Evolutionary conservation across 179 eudicot species (phyloP).

Genomic region (Silene coronaria): DNA sequence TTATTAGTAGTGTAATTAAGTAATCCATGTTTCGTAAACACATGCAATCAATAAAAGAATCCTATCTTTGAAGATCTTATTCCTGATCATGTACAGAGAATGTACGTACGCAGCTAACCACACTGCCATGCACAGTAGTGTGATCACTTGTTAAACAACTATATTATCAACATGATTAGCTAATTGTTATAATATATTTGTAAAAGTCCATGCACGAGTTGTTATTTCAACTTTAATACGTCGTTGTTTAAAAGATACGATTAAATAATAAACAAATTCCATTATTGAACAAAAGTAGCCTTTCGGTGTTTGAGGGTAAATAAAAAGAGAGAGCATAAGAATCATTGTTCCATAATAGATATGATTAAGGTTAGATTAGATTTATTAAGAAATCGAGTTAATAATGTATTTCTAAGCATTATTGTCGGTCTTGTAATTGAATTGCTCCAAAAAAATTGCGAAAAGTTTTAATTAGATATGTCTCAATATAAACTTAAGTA

Average conservation of each 20-base stretch:
- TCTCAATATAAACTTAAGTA: too few species aligned
- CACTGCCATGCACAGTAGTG: conserved; percentile 1
- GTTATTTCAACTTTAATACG: conserved; percentile 24
- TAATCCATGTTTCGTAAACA: neutral
- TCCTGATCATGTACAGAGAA: neutral
- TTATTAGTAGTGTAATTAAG: neutral
- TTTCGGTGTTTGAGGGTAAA: conserved; percentile 6
- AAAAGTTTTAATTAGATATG: too few species aligned
- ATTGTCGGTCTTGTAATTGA: too few species aligned
- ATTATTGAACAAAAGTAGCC: conserved; percentile 19
- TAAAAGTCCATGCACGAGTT: conserved; percentile 27
- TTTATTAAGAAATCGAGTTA: neutral
- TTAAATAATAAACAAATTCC: conserved; percentile 5
- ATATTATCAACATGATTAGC: neutral
- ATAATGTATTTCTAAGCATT: too few species aligned
- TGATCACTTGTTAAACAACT: conserved; percentile 19
- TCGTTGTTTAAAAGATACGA: conserved; percentile 19
- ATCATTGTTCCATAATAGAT: conserved; percentile 17
- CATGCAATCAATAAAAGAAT: neutral
- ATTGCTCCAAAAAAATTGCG: too few species aligned
- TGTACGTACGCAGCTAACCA: neutral
- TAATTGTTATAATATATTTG: neutral
- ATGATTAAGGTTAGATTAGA: neutral
- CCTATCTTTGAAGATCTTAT: conserved; percentile 2
- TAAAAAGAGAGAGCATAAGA: conserved; percentile 5